A percentile compares a stretch with the other conserved stretches of the same genome.
These are phyloP conservation scores for Erigeron canadensis DNA, from an alignment of 129 eudicot species.

Conservation along the genomic window DNA sequence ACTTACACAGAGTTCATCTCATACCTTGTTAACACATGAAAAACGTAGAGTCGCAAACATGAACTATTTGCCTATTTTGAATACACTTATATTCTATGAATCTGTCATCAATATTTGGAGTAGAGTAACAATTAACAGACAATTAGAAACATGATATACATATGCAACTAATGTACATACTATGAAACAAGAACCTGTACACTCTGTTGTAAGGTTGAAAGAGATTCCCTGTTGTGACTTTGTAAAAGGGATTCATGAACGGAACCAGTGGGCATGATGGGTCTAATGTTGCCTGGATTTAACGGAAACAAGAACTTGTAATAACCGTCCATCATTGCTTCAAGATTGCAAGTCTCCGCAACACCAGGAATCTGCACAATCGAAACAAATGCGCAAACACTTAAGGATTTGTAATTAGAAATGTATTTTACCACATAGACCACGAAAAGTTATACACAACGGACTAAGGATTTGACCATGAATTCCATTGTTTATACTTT, in stretches of 20 bases:
- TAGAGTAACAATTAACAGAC: not conserved
- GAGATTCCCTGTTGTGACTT: constrained; percentile 62
- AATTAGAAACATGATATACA: constrained; percentile 5
- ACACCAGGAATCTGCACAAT: constrained; percentile 70
- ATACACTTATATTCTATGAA: constrained; percentile 18
- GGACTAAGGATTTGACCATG: not conserved
- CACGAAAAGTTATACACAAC: not conserved
- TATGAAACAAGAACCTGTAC: constrained; percentile 40
- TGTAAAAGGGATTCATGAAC: constrained; percentile 53
- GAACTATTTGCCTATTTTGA: not conserved
- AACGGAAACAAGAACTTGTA: constrained; percentile 82
- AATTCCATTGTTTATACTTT: not conserved
- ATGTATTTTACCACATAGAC: not conserved
- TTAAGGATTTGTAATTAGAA: not conserved
- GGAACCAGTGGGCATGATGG: constrained; percentile 59
- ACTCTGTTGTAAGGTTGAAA: constrained; percentile 35
- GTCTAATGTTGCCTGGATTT: constrained; percentile 92
- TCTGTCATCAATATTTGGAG: constrained; percentile 10
- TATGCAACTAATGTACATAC: constrained; percentile 17
- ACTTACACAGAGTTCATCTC: no score
- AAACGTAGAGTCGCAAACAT: no score
- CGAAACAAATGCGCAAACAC: not conserved
- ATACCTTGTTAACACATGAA: no score
- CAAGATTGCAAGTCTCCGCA: constrained; percentile 85
- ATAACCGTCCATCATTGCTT: constrained; percentile 95